Evolutionary conservation across 345 rosid species (phyloP), one percentile per base, ranked within the genome.

Genomic region (Salix suchowensis): DNA sequence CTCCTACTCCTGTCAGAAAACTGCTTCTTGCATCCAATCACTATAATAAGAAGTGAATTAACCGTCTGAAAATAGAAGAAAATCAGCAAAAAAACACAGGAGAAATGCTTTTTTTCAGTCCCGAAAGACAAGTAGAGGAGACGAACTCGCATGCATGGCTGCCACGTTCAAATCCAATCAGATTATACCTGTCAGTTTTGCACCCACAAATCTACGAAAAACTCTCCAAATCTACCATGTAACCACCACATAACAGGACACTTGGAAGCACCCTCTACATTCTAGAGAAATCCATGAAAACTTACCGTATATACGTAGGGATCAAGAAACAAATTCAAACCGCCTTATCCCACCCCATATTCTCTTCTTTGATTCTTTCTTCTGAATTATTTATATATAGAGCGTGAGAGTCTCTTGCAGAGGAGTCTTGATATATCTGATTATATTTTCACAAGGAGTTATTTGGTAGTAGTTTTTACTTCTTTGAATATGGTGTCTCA

Each of bases 141-240:
- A 18, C 11, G 3, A 67, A 69, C 26, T 44, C 78, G 84, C 82
- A 84, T 78, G 81, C 84, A 84, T 78, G 81, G 28, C 23, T 1
- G 74, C 76, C 87, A 78, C 79, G 74, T 76, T 76, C 26, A 16
- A 61, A 21, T 18, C 16, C 28, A 13, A 73, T 52, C n/a, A 16
- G 34, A 67, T 44, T 32, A 54, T 52, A 54, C 19, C 48, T 42
- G 65, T 73, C 74, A 70, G 1, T 8, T 30, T 34, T 18, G 58
- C 12, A 1, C 48, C 65, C 10, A 21, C 67, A 28, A 10, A 14
- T 32, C 65, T 39, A 8, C 48, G 46, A 42, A 42, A 42, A 11
- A 42, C 46, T 42, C 46, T 42, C 46, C 46, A 2, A 42, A 42
- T 32, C 65, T 58, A 4, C 32, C 50, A 37, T 1, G 37, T 10